phyloP scores from a whole-genome alignment of 73 alveolate species.

The Tetrahymena malaccensis region DNA sequence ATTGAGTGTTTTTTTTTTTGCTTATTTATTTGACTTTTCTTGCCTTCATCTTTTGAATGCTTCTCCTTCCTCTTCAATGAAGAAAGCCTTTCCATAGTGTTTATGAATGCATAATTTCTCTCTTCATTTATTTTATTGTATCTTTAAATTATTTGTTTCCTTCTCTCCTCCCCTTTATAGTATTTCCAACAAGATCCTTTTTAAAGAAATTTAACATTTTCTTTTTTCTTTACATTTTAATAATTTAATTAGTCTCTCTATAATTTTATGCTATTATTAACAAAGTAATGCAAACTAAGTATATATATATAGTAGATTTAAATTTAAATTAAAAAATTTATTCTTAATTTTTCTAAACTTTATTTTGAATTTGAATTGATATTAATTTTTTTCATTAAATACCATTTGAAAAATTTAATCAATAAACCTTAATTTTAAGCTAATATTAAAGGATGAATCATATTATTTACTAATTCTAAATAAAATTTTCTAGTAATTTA shows the following conservation, averaged over 20 bases:
- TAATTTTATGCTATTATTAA: not conserved
- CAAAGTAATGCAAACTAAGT: not conserved
- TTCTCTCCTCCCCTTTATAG: not conserved
- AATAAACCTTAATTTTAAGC: too few species aligned
- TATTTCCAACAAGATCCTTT: not conserved
- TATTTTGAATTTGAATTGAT: too few species aligned
- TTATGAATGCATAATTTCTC: not conserved
- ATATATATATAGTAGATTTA: not conserved
- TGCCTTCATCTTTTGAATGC: not conserved
- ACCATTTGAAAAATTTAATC: too few species aligned
- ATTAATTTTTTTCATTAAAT: too few species aligned
- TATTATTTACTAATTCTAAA: too few species aligned
- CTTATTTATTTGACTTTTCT: not conserved
- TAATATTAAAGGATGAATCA: too few species aligned
- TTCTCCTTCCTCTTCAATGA: not conserved
- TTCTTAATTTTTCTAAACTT: too few species aligned
- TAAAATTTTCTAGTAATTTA: too few species aligned
- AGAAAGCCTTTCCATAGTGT: not conserved
- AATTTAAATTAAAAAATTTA: not conserved
- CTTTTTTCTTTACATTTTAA: not conserved
- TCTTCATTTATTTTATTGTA: not conserved
- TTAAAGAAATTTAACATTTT: not conserved
- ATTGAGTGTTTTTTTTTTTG: not conserved
- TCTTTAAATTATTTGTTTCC: not conserved
- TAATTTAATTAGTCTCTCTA: not conserved